Percentiles rank a stretch among this genome's conserved stretches.
Conservation (phyloP, 1,139 yeast species). For the Torulaspora pretoriensis region DNA sequence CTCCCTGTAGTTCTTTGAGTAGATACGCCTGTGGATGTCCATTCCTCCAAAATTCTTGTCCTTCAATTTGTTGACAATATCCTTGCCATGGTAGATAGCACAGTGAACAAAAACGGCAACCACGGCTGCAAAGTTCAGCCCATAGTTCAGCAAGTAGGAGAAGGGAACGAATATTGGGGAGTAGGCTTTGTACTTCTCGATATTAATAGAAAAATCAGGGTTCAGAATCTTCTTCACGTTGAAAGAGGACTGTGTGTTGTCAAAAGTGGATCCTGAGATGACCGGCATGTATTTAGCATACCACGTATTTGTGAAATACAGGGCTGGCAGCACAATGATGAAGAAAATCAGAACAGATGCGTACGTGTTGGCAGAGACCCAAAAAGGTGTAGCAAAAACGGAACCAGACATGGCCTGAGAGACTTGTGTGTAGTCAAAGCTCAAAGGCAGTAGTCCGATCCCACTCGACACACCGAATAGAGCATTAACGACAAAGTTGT, state of each 20-base stretch:
- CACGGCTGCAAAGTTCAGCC: slow-evolving; percentile 43
- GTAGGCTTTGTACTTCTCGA: slow-evolving; percentile 35
- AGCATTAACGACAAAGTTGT: slow-evolving; percentile 45
- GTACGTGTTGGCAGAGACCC: slow-evolving; percentile 40
- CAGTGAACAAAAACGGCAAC: slow-evolving; percentile 42
- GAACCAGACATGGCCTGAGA: slow-evolving; percentile 40
- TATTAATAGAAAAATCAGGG: slow-evolving; percentile 29
- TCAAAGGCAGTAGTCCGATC: slow-evolving; percentile 50
- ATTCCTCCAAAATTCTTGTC: slow-evolving; percentile 37
- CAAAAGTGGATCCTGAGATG: slow-evolving; percentile 39
- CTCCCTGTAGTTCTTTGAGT: slow-evolving; percentile 39
- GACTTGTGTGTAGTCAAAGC: slow-evolving; percentile 46
- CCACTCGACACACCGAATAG: slow-evolving; percentile 52
- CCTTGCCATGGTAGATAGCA: slow-evolving; percentile 41
- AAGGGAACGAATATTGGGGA: slow-evolving; percentile 43
- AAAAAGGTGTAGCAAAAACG: slow-evolving; percentile 56
- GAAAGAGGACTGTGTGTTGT: slow-evolving; percentile 37
- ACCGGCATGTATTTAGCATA: slow-evolving; percentile 43
- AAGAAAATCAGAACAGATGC: slow-evolving; percentile 37
- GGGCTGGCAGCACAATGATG: slow-evolving; percentile 35
- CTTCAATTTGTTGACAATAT: slow-evolving; percentile 35
- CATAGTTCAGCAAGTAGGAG: slow-evolving; percentile 41
- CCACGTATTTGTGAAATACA: slow-evolving; percentile 42
- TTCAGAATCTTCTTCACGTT: slow-evolving; percentile 42
- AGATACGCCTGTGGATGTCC: slow-evolving; percentile 42